Evolutionary conservation across 1,284 basidiomycete genomes (phyloP).

Genomic region (Porodaedalea pini): DNA sequence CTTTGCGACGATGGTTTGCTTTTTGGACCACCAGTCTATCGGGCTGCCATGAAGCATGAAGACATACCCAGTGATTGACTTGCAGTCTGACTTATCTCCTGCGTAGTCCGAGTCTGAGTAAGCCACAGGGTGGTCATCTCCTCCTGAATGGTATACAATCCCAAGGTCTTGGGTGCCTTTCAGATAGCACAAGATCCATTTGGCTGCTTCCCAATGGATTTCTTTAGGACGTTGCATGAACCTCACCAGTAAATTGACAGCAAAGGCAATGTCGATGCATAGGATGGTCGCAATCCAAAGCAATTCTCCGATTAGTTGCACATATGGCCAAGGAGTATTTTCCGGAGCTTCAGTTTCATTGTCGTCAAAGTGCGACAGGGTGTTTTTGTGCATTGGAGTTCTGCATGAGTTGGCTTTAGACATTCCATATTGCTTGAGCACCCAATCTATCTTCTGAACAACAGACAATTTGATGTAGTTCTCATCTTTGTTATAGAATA

Average conservation of each 20-base stretch:
- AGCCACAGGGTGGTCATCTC: neutral
- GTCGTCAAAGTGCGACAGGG: constrained; percentile 17
- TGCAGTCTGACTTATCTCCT: constrained; percentile 4
- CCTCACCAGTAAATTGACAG: no score
- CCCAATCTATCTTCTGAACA: constrained; percentile 10
- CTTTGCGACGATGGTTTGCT: neutral
- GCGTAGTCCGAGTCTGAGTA: constrained; percentile 17
- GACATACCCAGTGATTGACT: constrained; percentile 15
- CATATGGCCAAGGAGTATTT: constrained; percentile 25
- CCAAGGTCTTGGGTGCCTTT: constrained; percentile 15
- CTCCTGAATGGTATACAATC: neutral
- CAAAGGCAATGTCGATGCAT: constrained; percentile 10
- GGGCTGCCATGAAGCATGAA: constrained; percentile 17
- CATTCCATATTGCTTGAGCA: constrained; percentile 8
- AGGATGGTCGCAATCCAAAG: neutral
- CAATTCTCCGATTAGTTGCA: constrained; percentile 7
- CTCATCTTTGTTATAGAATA: neutral
- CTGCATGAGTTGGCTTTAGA: constrained; percentile 5
- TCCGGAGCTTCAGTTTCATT: neutral
- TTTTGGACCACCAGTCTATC: constrained; percentile 16
- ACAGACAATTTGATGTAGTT: constrained; percentile 7
- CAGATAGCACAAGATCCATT: constrained; percentile 16
- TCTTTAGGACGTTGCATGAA: constrained; percentile 19
- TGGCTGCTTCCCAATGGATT: constrained; percentile 19
- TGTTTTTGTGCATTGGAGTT: constrained; percentile 16